Evolutionary conservation across 2,329 filamentous ascomycete genomes (phyloP).

Genomic region (Pyrenochaeta sp.): DNA sequence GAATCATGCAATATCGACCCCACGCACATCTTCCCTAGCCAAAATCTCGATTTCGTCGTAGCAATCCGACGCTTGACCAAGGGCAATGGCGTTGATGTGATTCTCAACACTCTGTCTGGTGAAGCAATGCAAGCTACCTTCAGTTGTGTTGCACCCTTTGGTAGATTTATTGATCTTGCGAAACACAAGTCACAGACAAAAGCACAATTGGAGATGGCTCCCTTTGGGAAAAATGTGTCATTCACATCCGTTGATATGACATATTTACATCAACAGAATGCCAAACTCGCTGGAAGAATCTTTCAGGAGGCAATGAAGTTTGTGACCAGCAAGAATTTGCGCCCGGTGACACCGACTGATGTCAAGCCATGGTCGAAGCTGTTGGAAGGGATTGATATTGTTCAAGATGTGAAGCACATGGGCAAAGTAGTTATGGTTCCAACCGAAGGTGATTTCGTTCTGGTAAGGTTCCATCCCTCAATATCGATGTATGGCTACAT

Average conservation of each 20-base stretch:
- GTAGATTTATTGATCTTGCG: constrained; percentile 30
- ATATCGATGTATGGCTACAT: background rate
- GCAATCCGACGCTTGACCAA: constrained; percentile 15
- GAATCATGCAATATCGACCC: constrained; percentile 11
- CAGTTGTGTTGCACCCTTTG: constrained; percentile 53
- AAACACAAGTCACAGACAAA: constrained; percentile 3
- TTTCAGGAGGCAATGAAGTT: constrained; percentile 15
- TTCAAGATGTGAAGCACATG: constrained; percentile 18
- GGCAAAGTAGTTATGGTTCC: constrained; percentile 12
- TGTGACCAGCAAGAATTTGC: background rate
- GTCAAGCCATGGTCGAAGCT: constrained; percentile 12
- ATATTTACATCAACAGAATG: constrained; percentile 6
- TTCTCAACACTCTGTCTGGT: constrained; percentile 38
- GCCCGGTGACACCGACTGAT: background rate
- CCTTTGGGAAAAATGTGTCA: constrained; percentile 19
- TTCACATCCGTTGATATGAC: constrained; percentile 19
- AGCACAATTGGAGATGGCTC: constrained; percentile 26
- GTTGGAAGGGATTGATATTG: constrained; percentile 15
- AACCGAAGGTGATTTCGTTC: constrained; percentile 3
- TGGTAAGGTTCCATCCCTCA: constrained; percentile 5
- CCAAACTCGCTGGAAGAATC: constrained; percentile 1
- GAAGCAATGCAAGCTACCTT: constrained; percentile 50
- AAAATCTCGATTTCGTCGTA: constrained; percentile 29
- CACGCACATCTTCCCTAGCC: constrained; percentile 36
- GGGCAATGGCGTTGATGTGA: constrained; percentile 42